A percentile compares a stretch with the other conserved stretches of the same genome.
phyloP scores from a whole-genome alignment of 768 basidiomycete genomes.

The Wakefieldia striispora region DNA sequence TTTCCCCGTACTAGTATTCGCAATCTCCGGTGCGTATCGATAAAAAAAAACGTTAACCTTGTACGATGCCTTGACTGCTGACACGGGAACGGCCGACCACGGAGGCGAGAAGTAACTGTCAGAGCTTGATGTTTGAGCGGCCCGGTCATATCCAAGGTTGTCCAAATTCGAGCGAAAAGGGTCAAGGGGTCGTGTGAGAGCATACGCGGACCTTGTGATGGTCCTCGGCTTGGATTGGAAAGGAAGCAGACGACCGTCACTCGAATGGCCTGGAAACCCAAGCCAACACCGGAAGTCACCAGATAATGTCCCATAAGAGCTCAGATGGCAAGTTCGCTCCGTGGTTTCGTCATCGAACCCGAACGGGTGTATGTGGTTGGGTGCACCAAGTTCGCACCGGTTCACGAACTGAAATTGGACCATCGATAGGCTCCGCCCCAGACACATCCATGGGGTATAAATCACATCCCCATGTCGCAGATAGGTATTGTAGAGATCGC shows the following conservation, averaged over 20 bases:
- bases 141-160: not conserved
- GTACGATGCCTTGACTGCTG: not conserved
- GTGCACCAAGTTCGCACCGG: conserved; percentile 4
- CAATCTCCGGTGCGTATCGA: not conserved
- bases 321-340: conserved; percentile 13
- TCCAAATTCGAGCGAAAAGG: conserved; percentile 9
- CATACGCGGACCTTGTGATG: conserved; percentile 2
- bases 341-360: conserved; percentile 4
- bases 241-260: not conserved
- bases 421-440: conserved; percentile 8
- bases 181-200: conserved; percentile 16
- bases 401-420: not conserved
- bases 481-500: conserved; percentile 13
- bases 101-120: not conserved
- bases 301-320: conserved; percentile 1
- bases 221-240: not conserved
- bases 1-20: not conserved
- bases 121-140: not conserved
- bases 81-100: too few relatives aligned
- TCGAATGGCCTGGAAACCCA: conserved; percentile 4
- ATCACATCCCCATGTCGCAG: conserved; percentile 20
- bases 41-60: not conserved
- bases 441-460: conserved; percentile 10
- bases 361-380: conserved; percentile 1
- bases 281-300: not conserved